phyloP scores from a whole-genome alignment of 2,329 filamentous ascomycete species.

The Penicillium thymicola region DNA sequence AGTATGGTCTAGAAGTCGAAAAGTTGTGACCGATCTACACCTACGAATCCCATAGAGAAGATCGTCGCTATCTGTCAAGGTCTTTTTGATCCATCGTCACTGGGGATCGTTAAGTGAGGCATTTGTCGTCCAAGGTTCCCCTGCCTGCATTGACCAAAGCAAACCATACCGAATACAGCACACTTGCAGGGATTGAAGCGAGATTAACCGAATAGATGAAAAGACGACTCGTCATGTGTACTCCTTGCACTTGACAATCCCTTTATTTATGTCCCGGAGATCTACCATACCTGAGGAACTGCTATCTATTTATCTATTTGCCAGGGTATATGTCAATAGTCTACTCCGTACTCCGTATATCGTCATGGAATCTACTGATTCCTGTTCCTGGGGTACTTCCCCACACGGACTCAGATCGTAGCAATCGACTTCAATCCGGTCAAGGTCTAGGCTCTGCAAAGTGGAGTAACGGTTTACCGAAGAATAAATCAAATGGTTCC shows the following conservation, averaged over 20 bases:
- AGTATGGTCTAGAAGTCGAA: neutral
- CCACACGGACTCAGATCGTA: neutral
- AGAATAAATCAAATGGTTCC: neutral
- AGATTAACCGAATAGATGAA: neutral
- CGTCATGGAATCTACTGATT: neutral
- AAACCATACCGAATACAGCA: neutral
- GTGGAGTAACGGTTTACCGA: neutral
- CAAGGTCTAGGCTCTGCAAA: neutral
- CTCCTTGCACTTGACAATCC: neutral
- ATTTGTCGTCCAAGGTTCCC: neutral
- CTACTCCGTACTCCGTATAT: neutral
- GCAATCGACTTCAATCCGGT: too few relatives aligned
- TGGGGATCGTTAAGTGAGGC: neutral
- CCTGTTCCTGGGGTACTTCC: neutral
- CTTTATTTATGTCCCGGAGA: neutral
- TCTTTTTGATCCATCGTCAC: neutral
- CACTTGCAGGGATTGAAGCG: neutral
- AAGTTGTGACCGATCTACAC: neutral
- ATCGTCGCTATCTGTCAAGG: neutral
- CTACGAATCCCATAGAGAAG: neutral
- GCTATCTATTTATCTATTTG: neutral
- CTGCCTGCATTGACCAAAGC: neutral
- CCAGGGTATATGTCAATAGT: neutral
- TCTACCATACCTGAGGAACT: neutral
- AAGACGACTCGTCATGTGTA: neutral